These are phyloP conservation scores for Penicillium griseofulvum DNA, from an alignment of 2,329 filamentous ascomycete species.

Conservation along the genomic window DNA sequence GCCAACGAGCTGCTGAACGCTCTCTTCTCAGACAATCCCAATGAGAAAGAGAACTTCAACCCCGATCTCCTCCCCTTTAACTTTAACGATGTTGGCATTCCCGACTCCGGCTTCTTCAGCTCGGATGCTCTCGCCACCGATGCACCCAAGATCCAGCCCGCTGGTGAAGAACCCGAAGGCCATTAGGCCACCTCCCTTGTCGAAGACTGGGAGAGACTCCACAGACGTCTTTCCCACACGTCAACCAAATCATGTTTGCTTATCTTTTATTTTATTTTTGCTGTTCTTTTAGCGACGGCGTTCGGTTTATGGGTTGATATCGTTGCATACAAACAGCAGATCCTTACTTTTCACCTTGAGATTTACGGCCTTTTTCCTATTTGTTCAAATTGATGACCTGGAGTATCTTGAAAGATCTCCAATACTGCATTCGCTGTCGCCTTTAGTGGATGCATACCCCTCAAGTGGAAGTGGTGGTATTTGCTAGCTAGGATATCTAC, in stretches of 20 bases:
- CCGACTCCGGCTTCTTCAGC: constrained; percentile 40
- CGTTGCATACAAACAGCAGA: neutral
- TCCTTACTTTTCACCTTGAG: constrained; percentile 5
- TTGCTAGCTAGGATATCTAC: neutral
- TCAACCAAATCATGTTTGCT: neutral
- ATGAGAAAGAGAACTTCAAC: constrained; percentile 27
- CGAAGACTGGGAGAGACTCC: neutral
- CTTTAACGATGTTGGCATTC: constrained; percentile 28
- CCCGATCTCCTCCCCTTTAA: constrained; percentile 33
- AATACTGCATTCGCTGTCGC: neutral
- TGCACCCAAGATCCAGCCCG: constrained; percentile 23
- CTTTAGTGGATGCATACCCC: neutral
- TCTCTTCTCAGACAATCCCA: constrained; percentile 34
- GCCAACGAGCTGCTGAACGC: constrained; percentile 35
- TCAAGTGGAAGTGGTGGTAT: neutral
- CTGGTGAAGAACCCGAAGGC: constrained; percentile 9
- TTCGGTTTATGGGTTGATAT: constrained; percentile 17
- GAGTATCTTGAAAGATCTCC: constrained; percentile 8
- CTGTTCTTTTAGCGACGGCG: constrained; percentile 23
- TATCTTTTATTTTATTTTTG: constrained; percentile 10
- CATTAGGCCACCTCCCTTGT: constrained; percentile 15
- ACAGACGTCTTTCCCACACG: neutral
- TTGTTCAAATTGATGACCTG: constrained; percentile 14
- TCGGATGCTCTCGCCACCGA: constrained; percentile 33
- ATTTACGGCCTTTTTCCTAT: constrained; percentile 1